Conservation (phyloP, 2,329 filamentous ascomycete species). For the Aspergillus ustus region DNA sequence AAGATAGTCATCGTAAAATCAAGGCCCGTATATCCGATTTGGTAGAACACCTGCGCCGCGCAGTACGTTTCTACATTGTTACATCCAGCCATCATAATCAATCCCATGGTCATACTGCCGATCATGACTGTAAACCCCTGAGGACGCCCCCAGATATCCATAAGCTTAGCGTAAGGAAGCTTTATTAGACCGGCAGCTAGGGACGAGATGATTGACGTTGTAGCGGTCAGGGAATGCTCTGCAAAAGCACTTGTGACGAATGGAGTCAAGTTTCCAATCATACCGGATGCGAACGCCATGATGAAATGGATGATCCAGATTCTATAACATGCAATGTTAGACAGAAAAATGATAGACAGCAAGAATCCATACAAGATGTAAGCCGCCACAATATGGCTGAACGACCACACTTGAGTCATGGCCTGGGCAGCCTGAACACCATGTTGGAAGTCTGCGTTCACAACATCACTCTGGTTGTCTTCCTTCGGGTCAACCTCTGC, state of each 20-base stretch:
- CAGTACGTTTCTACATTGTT: slow-evolving; percentile 65
- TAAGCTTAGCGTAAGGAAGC: slow-evolving; percentile 64
- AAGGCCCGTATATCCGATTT: slow-evolving; percentile 61
- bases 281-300: slow-evolving; percentile 49
- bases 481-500: slow-evolving; percentile 1
- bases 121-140: slow-evolving; percentile 61
- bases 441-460: slow-evolving; percentile 21
- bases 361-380: slow-evolving; percentile 36
- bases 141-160: slow-evolving; percentile 67
- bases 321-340: slow-evolving; percentile 27
- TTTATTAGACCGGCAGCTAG: slow-evolving; percentile 64
- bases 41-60: slow-evolving; percentile 67
- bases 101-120: slow-evolving; percentile 51
- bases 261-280: slow-evolving; percentile 38
- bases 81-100: slow-evolving; percentile 67
- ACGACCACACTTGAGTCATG: slow-evolving; percentile 24
- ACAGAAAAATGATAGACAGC: not conserved
- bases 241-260: slow-evolving; percentile 58
- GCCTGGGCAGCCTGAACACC: slow-evolving; percentile 23
- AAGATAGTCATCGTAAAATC: slow-evolving; percentile 63
- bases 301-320: slow-evolving; percentile 55
- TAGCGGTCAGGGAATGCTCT: slow-evolving; percentile 55
- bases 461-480: slow-evolving; percentile 15
- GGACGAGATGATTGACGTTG: slow-evolving; percentile 59
- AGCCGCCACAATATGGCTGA: slow-evolving; percentile 24